A percentile compares a stretch with the other conserved stretches of the same genome.
These are phyloP conservation scores for Cucurbita pepo DNA, from an alignment of 306 rosid genomes.

Conservation along the genomic window DNA sequence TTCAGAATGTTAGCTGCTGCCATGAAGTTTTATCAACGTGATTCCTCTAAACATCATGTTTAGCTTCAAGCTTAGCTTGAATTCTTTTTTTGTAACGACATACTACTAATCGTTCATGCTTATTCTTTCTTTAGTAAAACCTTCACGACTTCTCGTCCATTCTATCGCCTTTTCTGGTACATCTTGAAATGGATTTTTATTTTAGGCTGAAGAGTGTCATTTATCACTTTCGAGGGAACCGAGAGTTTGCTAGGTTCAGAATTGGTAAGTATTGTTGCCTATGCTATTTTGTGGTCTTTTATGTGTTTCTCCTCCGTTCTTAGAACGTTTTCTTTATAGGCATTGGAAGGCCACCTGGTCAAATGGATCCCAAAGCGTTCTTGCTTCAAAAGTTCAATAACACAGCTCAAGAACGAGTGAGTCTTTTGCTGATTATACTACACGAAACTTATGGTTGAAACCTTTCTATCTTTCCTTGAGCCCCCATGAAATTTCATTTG, in stretches of 20 bases:
- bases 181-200: not conserved
- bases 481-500: too few relatives aligned
- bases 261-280: constrained; percentile 41
- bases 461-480: not conserved
- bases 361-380: constrained; percentile 98
- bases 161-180: not conserved
- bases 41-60: not conserved
- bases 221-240: constrained; percentile 60
- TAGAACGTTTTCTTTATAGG: constrained; percentile 24
- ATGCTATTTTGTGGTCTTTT: not conserved
- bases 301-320: not conserved
- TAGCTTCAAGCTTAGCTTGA: not conserved
- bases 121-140: not conserved
- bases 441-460: not conserved
- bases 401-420: constrained; percentile 65
- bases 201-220: constrained; percentile 77
- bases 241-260: constrained; percentile 70
- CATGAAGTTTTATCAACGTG: not conserved
- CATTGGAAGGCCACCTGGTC: constrained; percentile 88
- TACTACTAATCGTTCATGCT: not conserved
- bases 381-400: constrained; percentile 74
- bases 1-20: not conserved
- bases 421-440: constrained; percentile 9
- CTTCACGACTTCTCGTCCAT: not conserved
- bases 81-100: not conserved